phyloP scores from a whole-genome alignment of 2,329 filamentous ascomycete genomes.

The Bertia moriformis region DNA sequence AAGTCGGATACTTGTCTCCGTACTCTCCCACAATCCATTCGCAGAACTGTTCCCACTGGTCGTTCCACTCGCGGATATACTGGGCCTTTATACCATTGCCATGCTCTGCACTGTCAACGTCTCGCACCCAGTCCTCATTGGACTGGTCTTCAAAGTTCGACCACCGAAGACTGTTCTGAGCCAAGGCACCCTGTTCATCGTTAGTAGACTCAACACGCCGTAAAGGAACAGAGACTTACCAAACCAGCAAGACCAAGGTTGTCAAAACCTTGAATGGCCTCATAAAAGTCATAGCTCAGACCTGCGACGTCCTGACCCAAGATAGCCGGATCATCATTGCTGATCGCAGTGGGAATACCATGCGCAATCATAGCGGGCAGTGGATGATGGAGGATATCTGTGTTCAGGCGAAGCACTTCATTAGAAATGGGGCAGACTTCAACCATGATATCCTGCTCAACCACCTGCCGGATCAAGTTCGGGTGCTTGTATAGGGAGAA shows the following conservation, averaged over 20 bases:
- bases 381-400: neutral
- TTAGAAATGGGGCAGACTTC: neutral
- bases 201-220: neutral
- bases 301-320: neutral
- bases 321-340: neutral
- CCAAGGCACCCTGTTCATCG: neutral
- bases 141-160: constrained; percentile 1
- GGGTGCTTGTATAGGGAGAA: neutral
- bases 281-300: neutral
- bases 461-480: neutral
- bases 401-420: neutral
- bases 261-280: neutral
- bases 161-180: constrained; percentile 1
- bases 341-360: neutral
- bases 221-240: no score
- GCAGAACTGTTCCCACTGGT: neutral
- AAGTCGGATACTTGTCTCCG: neutral
- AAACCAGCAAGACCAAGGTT: neutral
- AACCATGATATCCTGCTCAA: neutral
- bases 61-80: neutral
- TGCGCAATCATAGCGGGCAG: neutral
- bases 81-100: neutral
- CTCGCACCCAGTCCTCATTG: neutral
- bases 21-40: neutral
- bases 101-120: neutral